Evolutionary conservation across 768 basidiomycete genomes (phyloP).

Genomic region (Calocybe indica): DNA sequence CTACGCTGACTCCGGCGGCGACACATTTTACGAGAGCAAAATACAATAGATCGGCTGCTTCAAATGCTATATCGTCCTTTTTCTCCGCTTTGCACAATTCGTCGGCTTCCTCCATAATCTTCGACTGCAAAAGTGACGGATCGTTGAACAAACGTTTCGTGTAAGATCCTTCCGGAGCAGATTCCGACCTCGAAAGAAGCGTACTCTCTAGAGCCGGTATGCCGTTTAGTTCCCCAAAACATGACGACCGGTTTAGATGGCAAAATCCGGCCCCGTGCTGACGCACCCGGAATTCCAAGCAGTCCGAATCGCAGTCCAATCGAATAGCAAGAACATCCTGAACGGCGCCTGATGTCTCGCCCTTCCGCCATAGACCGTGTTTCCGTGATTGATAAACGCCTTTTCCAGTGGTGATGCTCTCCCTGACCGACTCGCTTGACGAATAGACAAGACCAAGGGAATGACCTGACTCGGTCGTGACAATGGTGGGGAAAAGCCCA

Average conservation of each 20-base stretch:
- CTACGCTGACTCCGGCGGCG: conserved; percentile 72
- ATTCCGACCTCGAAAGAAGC: conserved; percentile 60
- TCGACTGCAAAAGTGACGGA: conserved; percentile 73
- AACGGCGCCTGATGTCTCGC: conserved; percentile 91
- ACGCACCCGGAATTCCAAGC: conserved; percentile 84
- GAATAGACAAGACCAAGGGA: conserved; percentile 95
- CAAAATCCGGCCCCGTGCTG: conserved; percentile 93
- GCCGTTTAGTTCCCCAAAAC: conserved; percentile 83
- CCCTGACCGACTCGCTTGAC: conserved; percentile 75
- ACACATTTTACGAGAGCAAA: conserved; percentile 86
- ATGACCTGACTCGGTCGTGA: conserved; percentile 73
- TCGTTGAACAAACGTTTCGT: conserved; percentile 85
- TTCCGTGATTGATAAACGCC: conserved; percentile 97
- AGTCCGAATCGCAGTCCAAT: conserved; percentile 89
- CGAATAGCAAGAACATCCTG: conserved; percentile 82
- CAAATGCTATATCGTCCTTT: conserved; percentile 83
- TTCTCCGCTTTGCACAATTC: conserved; percentile 85
- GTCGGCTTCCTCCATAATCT: conserved; percentile 98
- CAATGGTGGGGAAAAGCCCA: conserved; percentile 89
- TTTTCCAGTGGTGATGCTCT: conserved; percentile 82
- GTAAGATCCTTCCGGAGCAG: conserved; percentile 89
- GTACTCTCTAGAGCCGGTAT: conserved; percentile 77
- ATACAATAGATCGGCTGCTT: conserved; percentile 93
- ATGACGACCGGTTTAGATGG: conserved; percentile 81
- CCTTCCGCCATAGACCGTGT: conserved; percentile 95